Evolutionary conservation across 257 asterid genomes (phyloP), one percentile per base, ranked within the genome.

Genomic region (Ilex asprella): DNA sequence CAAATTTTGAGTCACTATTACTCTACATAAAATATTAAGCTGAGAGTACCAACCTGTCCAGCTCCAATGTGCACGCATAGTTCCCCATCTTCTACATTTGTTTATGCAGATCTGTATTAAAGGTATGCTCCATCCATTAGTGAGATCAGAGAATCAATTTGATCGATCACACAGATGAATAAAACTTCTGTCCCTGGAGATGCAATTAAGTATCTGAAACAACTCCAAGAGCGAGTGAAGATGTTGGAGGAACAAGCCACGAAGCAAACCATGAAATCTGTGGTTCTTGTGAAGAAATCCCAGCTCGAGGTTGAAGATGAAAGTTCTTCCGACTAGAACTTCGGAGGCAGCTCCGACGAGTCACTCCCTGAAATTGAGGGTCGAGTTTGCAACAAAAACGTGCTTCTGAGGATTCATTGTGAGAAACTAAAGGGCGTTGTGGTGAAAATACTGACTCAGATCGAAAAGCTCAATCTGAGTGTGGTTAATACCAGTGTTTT

Each of bases 181-280:
- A 76, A 79, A 65, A 68, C 71, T 39, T 79, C 82, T 2, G 73
- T 79, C 31, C 62, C 76, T 55, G 74, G 77, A 30, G 75, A 72
- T 44, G 71, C 79, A 27, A 76, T 72, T 49, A 70, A 62, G 12
- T 72, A 73, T 27, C 35, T 76, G 72, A 73, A 79, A 41, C 70
- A 61, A n/a, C 78, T 79, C 55, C 70, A 75, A 59, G 82, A 73
- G 30, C 70, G 63, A 1, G 79, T 76, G 59, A 59, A 70, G 11
- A n/a, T 16, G 7, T 32, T 76, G 16, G 85, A 79, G 62, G 76
- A 64, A 52, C 55, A 79, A 54, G 72, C 69, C 14, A 27, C 62
- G 7, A 67, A 6, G 12, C 66, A 53, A 31, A 55, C 50, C 0
- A 30, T 68, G 75, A 64, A 72, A 2, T 53, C 79, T 0, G 64